Evolutionary conservation across 768 basidiomycete species (phyloP).

Genomic region (Cystoderma amianthinum): DNA sequence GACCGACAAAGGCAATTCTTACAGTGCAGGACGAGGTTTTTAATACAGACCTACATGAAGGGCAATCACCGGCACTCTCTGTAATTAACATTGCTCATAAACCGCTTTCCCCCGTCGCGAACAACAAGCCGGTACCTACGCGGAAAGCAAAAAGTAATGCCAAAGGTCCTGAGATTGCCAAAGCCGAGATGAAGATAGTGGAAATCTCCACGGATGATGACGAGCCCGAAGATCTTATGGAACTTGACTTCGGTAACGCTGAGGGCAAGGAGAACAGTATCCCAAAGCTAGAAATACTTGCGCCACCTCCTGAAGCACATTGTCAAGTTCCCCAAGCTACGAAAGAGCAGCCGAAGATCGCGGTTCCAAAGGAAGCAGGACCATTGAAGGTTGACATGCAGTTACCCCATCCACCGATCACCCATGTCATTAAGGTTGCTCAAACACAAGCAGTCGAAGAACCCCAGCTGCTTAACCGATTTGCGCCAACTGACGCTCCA

Average conservation of each 20-base stretch:
- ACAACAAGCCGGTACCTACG: neutral
- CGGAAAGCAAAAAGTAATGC: neutral
- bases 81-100: neutral
- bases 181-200: constrained; percentile 24
- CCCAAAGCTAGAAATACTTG: too few relatives aligned
- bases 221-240: constrained; percentile 9
- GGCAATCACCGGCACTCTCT: too few relatives aligned
- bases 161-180: constrained; percentile 1
- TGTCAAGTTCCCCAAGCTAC: neutral
- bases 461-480: neutral
- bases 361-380: constrained; percentile 5
- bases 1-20: too few relatives aligned
- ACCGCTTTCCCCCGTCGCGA: neutral
- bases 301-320: neutral
- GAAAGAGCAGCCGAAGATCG: constrained; percentile 4
- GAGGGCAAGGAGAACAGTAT: neutral
- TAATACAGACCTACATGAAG: too few relatives aligned
- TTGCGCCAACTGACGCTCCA: neutral
- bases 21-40: too few relatives aligned
- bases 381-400: neutral
- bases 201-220: constrained; percentile 34
- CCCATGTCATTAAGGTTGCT: neutral
- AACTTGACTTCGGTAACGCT: constrained; percentile 4
- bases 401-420: too few relatives aligned
- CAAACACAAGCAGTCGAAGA: constrained; percentile 19